Conservation (phyloP, 345 rosid species). For the Heritiera littoralis region DNA sequence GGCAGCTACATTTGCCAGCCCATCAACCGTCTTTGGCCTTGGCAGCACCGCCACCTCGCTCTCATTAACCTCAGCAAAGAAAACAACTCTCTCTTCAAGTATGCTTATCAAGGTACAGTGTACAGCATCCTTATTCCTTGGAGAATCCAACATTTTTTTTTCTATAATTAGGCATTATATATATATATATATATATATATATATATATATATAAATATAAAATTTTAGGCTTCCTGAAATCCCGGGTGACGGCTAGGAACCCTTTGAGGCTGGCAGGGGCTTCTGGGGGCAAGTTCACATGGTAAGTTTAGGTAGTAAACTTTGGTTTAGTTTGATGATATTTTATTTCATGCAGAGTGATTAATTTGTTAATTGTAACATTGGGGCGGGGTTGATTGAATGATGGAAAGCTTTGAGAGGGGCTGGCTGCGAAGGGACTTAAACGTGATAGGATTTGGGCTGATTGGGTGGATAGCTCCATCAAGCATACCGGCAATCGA, state of each 20-base stretch:
- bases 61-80: slow-evolving; percentile 37
- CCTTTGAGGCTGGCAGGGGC: slow-evolving; percentile 50
- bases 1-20: slow-evolving; percentile 65
- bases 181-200: too few relatives aligned
- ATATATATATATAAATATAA: too few relatives aligned
- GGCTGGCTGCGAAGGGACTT: slow-evolving; percentile 79
- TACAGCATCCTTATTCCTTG: background rate
- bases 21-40: slow-evolving; percentile 72
- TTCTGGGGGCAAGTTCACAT: slow-evolving; percentile 63
- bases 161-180: too few relatives aligned
- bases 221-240: slow-evolving; percentile 61
- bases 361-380: too few relatives aligned
- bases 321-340: background rate
- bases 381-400: background rate
- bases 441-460: slow-evolving; percentile 83
- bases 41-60: slow-evolving; percentile 50
- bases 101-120: background rate
- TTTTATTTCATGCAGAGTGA: too few relatives aligned
- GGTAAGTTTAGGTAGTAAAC: slow-evolving; percentile 34
- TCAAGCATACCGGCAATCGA: slow-evolving; percentile 81
- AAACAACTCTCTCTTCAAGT: slow-evolving; percentile 51
- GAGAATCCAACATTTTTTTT: background rate
- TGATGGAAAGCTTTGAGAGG: slow-evolving; percentile 61
- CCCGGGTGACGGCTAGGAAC: slow-evolving; percentile 54
- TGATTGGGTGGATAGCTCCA: slow-evolving; percentile 92